Percentiles rank a stretch among this genome's conserved stretches.
These are phyloP conservation scores for Vitis rupestris DNA, from an alignment of 164 flowering plant genomes.

Conservation along the genomic window DNA sequence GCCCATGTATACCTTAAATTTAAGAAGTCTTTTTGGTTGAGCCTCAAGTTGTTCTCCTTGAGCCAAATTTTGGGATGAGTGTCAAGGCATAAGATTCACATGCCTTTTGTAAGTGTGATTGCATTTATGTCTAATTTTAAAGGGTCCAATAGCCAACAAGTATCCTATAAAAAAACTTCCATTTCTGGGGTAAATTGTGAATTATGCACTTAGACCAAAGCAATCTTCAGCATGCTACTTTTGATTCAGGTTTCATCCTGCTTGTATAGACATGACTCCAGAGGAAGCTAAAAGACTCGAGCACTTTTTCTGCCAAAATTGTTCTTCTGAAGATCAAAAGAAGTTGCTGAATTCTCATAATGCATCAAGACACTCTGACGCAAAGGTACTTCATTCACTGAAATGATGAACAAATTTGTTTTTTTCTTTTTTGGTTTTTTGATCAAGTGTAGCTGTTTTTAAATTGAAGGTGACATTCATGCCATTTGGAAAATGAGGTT, in stretches of 20 bases:
- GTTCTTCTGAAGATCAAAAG: constrained; percentile 59
- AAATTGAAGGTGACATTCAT: neutral
- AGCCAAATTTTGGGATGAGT: too few species aligned
- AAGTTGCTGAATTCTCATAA: constrained; percentile 44
- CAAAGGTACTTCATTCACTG: constrained; percentile 44
- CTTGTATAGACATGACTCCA: constrained; percentile 66
- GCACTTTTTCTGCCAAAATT: constrained; percentile 68
- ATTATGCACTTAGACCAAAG: constrained; percentile 1
- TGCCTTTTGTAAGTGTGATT: too few species aligned
- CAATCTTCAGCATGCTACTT: constrained; percentile 14
- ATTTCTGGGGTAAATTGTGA: neutral
- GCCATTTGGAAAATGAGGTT: neutral
- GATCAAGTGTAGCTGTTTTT: neutral
- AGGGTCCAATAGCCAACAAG: too few species aligned
- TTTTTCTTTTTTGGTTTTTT: neutral
- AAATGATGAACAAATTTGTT: neutral
- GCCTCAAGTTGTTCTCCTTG: too few species aligned
- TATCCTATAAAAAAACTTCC: too few species aligned
- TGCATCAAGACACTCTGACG: constrained; percentile 45
- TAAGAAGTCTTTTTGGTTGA: too few species aligned
- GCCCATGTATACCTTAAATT: too few species aligned
- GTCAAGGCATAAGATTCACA: too few species aligned
- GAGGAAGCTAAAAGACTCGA: constrained; percentile 76
- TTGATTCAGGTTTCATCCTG: constrained; percentile 76
- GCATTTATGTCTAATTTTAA: too few species aligned